phyloP scores from a whole-genome alignment of 2,329 filamentous ascomycete species.

The Fusarium sacchari region DNA sequence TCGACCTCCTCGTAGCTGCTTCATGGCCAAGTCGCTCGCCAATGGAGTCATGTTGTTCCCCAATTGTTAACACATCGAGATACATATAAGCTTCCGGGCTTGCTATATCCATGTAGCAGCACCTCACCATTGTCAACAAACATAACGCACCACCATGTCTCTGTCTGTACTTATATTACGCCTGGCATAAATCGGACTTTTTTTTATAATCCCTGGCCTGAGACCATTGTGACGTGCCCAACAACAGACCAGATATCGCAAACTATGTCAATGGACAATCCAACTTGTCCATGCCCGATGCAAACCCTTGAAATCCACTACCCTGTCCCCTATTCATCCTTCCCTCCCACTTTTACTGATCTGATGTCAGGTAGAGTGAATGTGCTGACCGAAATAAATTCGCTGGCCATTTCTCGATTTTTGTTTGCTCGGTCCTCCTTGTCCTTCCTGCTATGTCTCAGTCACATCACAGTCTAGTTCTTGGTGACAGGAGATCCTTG shows the following conservation, averaged over 20 bases:
- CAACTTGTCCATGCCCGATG: constrained; percentile 31
- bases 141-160: background rate
- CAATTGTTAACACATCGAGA: background rate
- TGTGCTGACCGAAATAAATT: background rate
- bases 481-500: constrained; percentile 22
- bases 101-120: background rate
- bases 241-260: constrained; percentile 9
- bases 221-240: background rate
- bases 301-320: constrained; percentile 14
- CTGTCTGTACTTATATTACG: background rate
- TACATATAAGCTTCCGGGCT: background rate
- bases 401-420: background rate
- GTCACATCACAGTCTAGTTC: background rate
- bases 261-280: constrained; percentile 19
- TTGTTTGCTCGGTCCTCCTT: background rate
- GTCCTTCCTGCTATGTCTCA: background rate
- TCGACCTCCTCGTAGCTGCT: background rate
- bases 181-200: background rate
- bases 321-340: background rate
- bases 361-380: background rate
- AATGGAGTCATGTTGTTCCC: background rate
- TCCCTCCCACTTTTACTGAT: background rate
- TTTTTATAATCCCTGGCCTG: background rate
- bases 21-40: background rate
- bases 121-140: background rate